Evolutionary conservation across 2,329 filamentous ascomycete species (phyloP), one percentile per base, ranked within the genome.

Genomic region (Cylindrodendrum hubeiense): DNA sequence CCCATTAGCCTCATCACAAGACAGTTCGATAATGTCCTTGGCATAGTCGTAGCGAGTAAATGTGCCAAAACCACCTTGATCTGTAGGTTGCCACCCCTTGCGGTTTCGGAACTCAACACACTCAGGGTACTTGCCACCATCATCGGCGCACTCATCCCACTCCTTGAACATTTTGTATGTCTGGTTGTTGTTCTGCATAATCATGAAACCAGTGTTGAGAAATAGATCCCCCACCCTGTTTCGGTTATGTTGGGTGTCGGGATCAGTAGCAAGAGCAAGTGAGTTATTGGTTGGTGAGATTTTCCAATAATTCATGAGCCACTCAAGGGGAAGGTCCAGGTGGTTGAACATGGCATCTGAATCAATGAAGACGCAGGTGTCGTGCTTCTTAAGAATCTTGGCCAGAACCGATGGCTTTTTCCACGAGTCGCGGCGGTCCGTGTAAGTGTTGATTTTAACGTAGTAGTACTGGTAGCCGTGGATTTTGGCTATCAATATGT

Each of bases 121-220:
- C n/a, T n/a, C n/a, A n/a, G n/a, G n/a, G n/a, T n/a, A n/a, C n/a
- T n/a, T n/a, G n/a, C n/a, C n/a, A n/a, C n/a, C n/a, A n/a, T n/a
- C n/a, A n/a, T n/a, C 74, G 34, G 82, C 77, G 67, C 81, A 84
- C 57, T 75, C 75, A 26, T 78, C 78, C 85, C 85, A 87, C 41
- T 82, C 83, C 63, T 82, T 79, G 50, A 86, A 77, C 39, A 87
- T 84, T 24, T 82, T 77, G 66, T 81, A 80, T 1, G 83, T 84
- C 64, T 79, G 80, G 13, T 78, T 71, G 68, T 83, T 83, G 72
- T 85, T 84, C 74, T 86, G 85, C 3, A 84, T 80, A 39, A 86
- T 75, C 74, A 87, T 85, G 77, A 87, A 86, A 17, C 85, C 85
- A 1, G 84, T 85, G 77, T 87, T 86, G 71, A 81, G 78, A 78